Evolutionary conservation across 805 yeast genomes (phyloP).

Genomic region (Metschnikowia matae): DNA sequence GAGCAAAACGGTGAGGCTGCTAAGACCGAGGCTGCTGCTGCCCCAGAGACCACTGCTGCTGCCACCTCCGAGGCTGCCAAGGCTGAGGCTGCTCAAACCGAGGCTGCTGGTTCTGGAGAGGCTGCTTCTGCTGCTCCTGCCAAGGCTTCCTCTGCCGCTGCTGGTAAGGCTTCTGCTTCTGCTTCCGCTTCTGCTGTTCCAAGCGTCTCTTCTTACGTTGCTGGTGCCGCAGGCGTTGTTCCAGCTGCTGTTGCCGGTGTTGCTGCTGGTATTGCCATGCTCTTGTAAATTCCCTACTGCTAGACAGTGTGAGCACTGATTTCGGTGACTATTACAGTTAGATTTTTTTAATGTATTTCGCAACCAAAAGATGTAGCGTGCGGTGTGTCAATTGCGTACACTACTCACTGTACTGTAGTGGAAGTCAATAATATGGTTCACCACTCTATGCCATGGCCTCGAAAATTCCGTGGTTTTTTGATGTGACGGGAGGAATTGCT

Average conservation of each 20-base stretch:
- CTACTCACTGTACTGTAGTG: no score
- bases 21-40: neutral
- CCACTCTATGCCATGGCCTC: no score
- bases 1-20: conserved; percentile 1
- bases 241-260: conserved; percentile 16
- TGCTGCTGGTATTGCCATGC: conserved; percentile 16
- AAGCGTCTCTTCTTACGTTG: conserved; percentile 9
- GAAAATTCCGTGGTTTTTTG: no score
- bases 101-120: conserved; percentile 1
- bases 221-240: conserved; percentile 14
- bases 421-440: no score
- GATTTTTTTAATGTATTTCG: neutral
- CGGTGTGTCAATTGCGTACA: neutral
- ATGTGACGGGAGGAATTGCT: no score
- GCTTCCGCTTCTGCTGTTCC: conserved; percentile 7
- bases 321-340: neutral
- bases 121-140: conserved; percentile 1
- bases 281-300: conserved; percentile 7
- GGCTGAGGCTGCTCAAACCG: conserved; percentile 1
- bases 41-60: conserved; percentile 4
- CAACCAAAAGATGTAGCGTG: neutral
- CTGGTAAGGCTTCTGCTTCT: no score
- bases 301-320: neutral
- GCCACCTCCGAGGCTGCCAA: conserved; percentile 5
- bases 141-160: conserved; percentile 4